Evolutionary conservation across 495 filamentous ascomycete genomes (phyloP), one percentile per base, ranked within the genome.

Genomic region (Corynascus novoguineensis): DNA sequence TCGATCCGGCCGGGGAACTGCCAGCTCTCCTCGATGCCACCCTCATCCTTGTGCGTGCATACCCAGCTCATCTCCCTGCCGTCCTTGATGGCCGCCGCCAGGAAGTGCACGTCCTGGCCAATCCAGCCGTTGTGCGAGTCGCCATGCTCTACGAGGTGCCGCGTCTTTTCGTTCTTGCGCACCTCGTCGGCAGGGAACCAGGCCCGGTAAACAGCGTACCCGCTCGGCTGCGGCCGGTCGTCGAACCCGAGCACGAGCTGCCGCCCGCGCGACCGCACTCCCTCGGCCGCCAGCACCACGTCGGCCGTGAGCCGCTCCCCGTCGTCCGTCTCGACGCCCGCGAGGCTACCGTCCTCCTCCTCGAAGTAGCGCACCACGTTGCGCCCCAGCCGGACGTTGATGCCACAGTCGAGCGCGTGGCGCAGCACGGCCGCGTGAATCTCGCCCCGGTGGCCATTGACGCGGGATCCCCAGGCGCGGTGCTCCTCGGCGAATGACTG

Each of bases 11-110:
- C 83, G 0, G 82, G 80, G 28, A 83, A 79, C 48, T 80, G 80
- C 84, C 84, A 86, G 34, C 77, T 80, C 66, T 87, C 84, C 50
- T 83, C 81, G 34, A 76, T 70, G 40, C 67, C 66, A 0, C 61
- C 65, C 31, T 70, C 63, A n/a, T 68, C 67, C 28, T 61, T 77
- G 61, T 87, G 85, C 14, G 85, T 88, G 37, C 84, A 79, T 15
- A 87, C 85, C 85, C 84, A 87, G 57, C 81, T 85, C 46, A 86
- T 81, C 57, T 87, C 84, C 21, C 70, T 73, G 0, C 84, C 83
- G 46, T 76, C 75, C 70, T 85, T 84, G 64, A 84, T 76, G 5
- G 76, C 79, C 5, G 76, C 78, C 38, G 80, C 82, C 48, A 86
- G 73, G 64, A 86, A 84, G 66, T 86, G 84, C 24, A 86, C 78